Evolutionary conservation across 1,139 yeast genomes (phyloP), one percentile per base, ranked within the genome.

Genomic region (Yamadazyma aaseri): DNA sequence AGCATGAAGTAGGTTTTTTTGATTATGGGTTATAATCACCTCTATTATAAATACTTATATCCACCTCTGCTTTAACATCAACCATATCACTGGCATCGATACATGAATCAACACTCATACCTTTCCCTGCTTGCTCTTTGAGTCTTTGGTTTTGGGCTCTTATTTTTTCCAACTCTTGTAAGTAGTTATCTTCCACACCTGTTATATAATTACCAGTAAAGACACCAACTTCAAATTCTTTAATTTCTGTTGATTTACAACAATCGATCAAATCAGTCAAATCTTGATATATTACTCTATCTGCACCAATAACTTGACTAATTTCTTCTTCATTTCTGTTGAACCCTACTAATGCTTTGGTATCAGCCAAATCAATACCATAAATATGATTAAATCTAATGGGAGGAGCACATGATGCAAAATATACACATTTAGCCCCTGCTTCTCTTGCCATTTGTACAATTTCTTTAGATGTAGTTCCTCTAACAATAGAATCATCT

Each of bases 361-460:
- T 86, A 53, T 92, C 97, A 20, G 98, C 97, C 45, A 92, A 73
- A 65, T 92, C 98, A 49, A 92, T 92, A 58, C 98, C 98, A 58
- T 94, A 94, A 42, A 92, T 87, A 58, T 92, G 98, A 64, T 92
- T 92, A 63, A 73, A 80, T 60, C 98, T 79, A 54, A 92, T 92
- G 18, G 97, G 95, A 22, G 98, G 98, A 17, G 98, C 96, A 56
- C 97, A 94, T 14, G 96, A 86, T 0, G 98, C 98, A 60, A 94
- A 85, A 58, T 79, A 92, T 12, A 92, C 98, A 47, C 80, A 81
- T 41, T 77, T 80, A 26, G 98, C 98, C 36, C 98, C 98, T 4
- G 97, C 96, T 60, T 92, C 98, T 51, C 86, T 79, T 10, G 98
- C 98, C 98, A 92, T 92, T 49, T 81, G 86, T 20, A 94, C 95